Evolutionary conservation across 2,329 filamentous ascomycete genomes (phyloP).

Genomic region (Talaromyces sp.): DNA sequence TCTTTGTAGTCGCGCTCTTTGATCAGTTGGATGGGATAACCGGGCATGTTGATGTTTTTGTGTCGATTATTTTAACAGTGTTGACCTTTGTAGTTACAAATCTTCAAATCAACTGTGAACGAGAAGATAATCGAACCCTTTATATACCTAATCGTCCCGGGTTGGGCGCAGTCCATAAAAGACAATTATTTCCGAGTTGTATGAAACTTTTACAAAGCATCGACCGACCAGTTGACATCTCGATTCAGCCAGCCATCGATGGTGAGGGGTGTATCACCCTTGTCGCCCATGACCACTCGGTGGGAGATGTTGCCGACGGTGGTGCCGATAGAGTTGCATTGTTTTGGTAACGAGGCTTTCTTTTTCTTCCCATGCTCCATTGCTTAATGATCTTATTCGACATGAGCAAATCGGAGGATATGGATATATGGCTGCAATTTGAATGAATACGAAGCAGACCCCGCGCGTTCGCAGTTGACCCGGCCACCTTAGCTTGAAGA

Average conservation of each 20-base stretch:
- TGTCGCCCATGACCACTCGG: neutral
- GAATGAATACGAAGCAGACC: neutral
- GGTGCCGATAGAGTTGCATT: neutral
- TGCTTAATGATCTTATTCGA: neutral
- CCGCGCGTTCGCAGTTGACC: neutral
- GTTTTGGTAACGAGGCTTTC: neutral
- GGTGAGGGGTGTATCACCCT: neutral
- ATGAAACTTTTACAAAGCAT: neutral
- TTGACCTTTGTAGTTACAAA: neutral
- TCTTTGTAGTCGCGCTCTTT: neutral
- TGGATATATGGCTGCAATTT: neutral
- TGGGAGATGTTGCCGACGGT: neutral
- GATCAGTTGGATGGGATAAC: neutral
- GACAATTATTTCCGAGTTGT: neutral
- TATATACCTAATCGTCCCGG: neutral
- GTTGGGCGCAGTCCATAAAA: neutral
- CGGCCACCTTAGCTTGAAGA: neutral
- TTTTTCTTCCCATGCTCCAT: neutral
- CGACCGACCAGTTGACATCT: no score
- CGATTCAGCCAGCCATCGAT: conserved; percentile 1
- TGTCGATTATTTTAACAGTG: neutral
- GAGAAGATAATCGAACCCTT: neutral
- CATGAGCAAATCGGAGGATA: neutral
- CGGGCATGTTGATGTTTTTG: neutral
- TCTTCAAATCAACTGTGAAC: neutral